Evolutionary conservation across 305 asterid genomes (phyloP), one percentile per base, ranked within the genome.

Genomic region (Fraxinus greggii): DNA sequence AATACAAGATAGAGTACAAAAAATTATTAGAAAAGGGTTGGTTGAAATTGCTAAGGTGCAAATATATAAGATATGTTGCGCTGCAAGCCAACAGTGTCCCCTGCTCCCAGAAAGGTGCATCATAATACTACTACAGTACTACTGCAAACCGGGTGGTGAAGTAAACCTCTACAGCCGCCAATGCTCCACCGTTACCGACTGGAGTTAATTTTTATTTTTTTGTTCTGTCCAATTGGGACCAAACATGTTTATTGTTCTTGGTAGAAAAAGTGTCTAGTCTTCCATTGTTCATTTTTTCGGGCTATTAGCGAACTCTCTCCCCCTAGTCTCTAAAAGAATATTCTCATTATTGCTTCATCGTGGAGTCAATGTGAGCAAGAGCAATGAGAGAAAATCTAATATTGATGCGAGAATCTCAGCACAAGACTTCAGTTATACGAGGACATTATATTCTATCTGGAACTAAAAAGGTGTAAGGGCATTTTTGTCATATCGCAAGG

Each of bases 11-110:
- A 6, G 40, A 7, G 40, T 7, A 35, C 9, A 1, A 35, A 35
- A 35, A 35, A 35, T 6, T 35, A 35, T 35, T 35, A 35, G 40
- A 35, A 35, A 35, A 35, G 40, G 40, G 40, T 35, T 6, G 42
- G 42, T 36, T 36, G 42, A 36, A 35, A 40, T 40, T 40, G 48
- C 8, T 9, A 40, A 8, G 13, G 15, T 40, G 45, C 0, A 26
- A 77, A 31, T 89, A 88, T 89, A 91, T 92, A 82, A 91, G 97
- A 92, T 90, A 91, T 72, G 92, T 88, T 69, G 93, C 93, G 67
- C 88, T 92, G 69, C 88, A 86, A 87, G 89, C 90, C 85, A 89
- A 91, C 90, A 88, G 76, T 9, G 92, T 89, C 32, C 93, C 97
- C 1, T 91, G 97, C 86, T 89, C 97, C 17, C 81, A 84, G 35